phyloP scores from a whole-genome alignment of 495 filamentous ascomycete species.

The Pyronema domesticum region DNA sequence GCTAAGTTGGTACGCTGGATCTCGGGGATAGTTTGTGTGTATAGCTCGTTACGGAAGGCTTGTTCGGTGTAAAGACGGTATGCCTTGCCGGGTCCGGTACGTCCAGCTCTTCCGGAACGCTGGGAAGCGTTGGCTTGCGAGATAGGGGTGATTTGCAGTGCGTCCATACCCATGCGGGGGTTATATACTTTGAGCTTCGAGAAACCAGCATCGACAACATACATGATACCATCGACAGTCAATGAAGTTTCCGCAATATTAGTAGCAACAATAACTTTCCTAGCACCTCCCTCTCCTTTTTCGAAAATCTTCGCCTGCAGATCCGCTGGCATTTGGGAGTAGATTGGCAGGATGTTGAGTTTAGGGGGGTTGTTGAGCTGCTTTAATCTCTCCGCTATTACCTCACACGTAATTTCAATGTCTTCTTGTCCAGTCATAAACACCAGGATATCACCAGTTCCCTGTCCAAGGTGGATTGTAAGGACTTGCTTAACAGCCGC shows the following conservation, averaged over 20 bases:
- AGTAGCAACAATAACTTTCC: conserved; percentile 95
- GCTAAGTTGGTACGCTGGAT: conserved; percentile 92
- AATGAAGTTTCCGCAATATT: conserved; percentile 98
- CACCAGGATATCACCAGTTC: conserved; percentile 79
- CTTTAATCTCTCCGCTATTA: conserved; percentile 75
- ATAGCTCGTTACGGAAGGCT: conserved; percentile 91
- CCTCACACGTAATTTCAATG: conserved; percentile 89
- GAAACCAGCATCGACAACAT: conserved; percentile 89
- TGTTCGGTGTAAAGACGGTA: conserved; percentile 88
- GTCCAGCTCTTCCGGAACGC: conserved; percentile 79
- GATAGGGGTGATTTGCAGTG: conserved; percentile 92
- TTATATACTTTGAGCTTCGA: conserved; percentile 99
- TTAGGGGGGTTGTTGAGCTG: conserved; percentile 87
- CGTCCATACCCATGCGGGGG: conserved; percentile 97
- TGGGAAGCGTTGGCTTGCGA: conserved; percentile 93
- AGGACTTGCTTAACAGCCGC: conserved; percentile 91
- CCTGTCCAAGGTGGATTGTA: conserved; percentile 91
- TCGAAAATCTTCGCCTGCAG: conserved; percentile 97
- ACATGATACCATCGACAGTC: conserved; percentile 99
- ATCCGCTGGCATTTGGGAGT: conserved; percentile 98
- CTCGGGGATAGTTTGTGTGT: conserved; percentile 93
- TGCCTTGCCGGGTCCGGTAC: conserved; percentile 89
- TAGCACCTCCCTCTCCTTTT: conserved; percentile 67
- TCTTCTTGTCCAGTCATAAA: conserved; percentile 99
- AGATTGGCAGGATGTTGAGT: conserved; percentile 89